Evolutionary conservation across 805 yeast species (phyloP).

Genomic region (Barnettozyma botsteinii): DNA sequence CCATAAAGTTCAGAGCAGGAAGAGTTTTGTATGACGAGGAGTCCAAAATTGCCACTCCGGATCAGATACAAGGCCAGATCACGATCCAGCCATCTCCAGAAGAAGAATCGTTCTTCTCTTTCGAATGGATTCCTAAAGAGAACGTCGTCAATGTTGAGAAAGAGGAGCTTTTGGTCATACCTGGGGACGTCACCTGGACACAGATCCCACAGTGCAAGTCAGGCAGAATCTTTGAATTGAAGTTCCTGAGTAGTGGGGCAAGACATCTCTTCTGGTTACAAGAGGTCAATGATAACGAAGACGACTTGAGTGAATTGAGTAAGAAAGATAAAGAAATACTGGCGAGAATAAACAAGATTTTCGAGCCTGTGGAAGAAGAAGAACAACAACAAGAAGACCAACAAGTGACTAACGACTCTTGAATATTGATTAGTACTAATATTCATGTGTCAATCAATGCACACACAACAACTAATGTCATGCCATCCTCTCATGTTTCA

Average conservation of each 20-base stretch:
- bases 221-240: constrained; percentile 71
- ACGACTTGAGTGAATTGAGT: constrained; percentile 50
- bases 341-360: constrained; percentile 41
- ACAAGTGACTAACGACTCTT: too few relatives aligned
- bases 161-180: constrained; percentile 67
- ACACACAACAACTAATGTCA: too few relatives aligned
- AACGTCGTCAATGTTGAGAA: constrained; percentile 38
- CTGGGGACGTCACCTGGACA: constrained; percentile 80
- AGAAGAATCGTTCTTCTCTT: constrained; percentile 65
- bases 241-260: constrained; percentile 59
- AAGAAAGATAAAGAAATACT: constrained; percentile 48
- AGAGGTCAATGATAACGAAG: constrained; percentile 59
- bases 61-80: constrained; percentile 61
- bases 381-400: too few relatives aligned
- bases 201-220: constrained; percentile 63
- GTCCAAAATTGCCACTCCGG: constrained; percentile 62
- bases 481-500: too few relatives aligned
- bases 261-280: constrained; percentile 66
- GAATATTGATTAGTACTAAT: too few relatives aligned
- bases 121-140: constrained; percentile 68
- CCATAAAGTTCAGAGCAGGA: constrained; percentile 67
- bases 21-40: constrained; percentile 58
- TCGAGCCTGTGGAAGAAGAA: constrained; percentile 39
- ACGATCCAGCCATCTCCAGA: constrained; percentile 57
- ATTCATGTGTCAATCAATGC: too few relatives aligned